A percentile compares a stretch with the other conserved stretches of the same genome.
phyloP scores from a whole-genome alignment of 257 asterid species.

The Paraleonurus japonicus region DNA sequence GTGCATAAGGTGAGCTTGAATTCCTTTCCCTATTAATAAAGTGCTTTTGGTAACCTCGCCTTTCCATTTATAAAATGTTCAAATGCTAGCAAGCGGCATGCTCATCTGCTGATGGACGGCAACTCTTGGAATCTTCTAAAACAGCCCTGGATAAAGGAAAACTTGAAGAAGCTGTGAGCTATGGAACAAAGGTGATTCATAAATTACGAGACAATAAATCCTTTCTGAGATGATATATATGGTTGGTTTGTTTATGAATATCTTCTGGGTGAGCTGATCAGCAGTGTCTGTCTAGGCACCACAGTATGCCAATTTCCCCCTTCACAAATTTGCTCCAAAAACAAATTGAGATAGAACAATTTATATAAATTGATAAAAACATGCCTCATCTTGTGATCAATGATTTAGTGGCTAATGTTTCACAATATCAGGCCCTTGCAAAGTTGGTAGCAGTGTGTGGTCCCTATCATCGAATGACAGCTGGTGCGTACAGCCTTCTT shows the following conservation, averaged over 20 bases:
- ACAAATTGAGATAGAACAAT: slow-evolving; percentile 1
- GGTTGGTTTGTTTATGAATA: slow-evolving; percentile 5
- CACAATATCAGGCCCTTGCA: slow-evolving; percentile 68
- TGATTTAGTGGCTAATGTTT: slow-evolving; percentile 15
- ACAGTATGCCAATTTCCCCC: background rate
- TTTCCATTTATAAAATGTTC: slow-evolving; percentile 14
- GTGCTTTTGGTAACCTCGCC: slow-evolving; percentile 12
- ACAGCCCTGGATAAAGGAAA: slow-evolving; percentile 91
- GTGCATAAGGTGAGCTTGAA: slow-evolving; percentile 73
- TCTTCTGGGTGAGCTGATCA: slow-evolving; percentile 18
- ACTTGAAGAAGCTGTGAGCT: slow-evolving; percentile 94
- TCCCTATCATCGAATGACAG: slow-evolving; percentile 93
- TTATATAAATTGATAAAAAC: background rate
- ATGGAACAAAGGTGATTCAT: slow-evolving; percentile 79
- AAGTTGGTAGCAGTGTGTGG: slow-evolving; percentile 95
- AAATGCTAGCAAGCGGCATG: slow-evolving; percentile 87
- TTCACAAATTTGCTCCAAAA: slow-evolving; percentile 9
- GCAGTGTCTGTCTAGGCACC: background rate
- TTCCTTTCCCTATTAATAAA: slow-evolving; percentile 8
- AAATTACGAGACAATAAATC: slow-evolving; percentile 10
- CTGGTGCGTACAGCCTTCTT: slow-evolving; percentile 97
- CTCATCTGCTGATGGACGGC: slow-evolving; percentile 95
- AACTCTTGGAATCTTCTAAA: slow-evolving; percentile 90
- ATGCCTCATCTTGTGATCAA: slow-evolving; percentile 5
- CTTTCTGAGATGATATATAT: slow-evolving; percentile 1